Percentiles rank a stretch among this genome's conserved stretches.
Evolutionary conservation across 2,329 filamentous ascomycete species (phyloP).

Genomic region (Metarhizium robertsii): DNA sequence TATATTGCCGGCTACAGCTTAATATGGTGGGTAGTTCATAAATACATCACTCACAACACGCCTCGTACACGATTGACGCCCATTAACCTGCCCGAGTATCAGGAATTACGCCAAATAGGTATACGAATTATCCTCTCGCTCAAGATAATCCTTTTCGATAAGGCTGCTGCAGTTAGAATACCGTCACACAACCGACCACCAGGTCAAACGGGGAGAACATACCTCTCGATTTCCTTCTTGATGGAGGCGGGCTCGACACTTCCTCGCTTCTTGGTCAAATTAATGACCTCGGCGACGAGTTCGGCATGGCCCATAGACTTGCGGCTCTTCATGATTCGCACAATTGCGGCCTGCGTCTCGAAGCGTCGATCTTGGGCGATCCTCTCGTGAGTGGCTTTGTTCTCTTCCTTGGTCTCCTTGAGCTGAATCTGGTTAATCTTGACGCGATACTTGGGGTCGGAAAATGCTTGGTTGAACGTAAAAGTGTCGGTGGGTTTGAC

Average conservation of each 20-base stretch:
- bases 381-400: conserved; percentile 84
- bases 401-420: conserved; percentile 91
- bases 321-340: conserved; percentile 91
- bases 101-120: conserved; percentile 53
- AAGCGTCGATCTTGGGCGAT: conserved; percentile 86
- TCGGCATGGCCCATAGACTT: conserved; percentile 83
- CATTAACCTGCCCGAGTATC: no score
- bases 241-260: conserved; percentile 80
- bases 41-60: background rate
- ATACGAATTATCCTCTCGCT: conserved; percentile 64
- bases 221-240: conserved; percentile 96
- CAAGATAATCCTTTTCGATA: conserved; percentile 90
- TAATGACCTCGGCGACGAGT: conserved; percentile 85
- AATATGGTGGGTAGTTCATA: background rate
- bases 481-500: conserved; percentile 75
- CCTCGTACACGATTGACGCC: background rate
- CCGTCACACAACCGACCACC: background rate
- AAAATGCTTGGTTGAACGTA: conserved; percentile 67
- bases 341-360: conserved; percentile 94
- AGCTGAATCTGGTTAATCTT: conserved; percentile 99
- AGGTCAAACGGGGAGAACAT: conserved; percentile 21
- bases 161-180: conserved; percentile 42
- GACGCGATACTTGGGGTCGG: conserved; percentile 75
- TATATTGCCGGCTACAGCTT: no score
- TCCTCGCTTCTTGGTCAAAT: conserved; percentile 76